phyloP scores from a whole-genome alignment of 441 rosid genomes.

The Kokia cookei region DNA sequence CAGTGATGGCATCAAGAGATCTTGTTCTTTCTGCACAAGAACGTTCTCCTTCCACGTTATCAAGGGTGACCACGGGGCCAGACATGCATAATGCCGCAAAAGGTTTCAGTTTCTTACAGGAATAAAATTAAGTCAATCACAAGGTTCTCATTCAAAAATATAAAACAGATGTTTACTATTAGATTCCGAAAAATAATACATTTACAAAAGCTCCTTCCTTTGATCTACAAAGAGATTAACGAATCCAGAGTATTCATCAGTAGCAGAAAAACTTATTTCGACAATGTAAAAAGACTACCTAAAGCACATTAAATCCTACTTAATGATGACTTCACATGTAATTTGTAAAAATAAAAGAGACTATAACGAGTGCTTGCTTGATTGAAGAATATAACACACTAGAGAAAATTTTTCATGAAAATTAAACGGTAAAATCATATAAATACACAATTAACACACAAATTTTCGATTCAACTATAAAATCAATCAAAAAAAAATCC shows the following conservation, averaged over 20 bases:
- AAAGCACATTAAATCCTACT: not conserved
- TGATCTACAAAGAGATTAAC: constrained; percentile 14
- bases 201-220: constrained; percentile 8
- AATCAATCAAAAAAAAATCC: not conserved
- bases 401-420: not conserved
- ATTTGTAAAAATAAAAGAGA: not conserved
- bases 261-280: constrained; percentile 8
- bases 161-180: constrained; percentile 17
- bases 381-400: no score
- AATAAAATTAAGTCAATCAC: constrained; percentile 11
- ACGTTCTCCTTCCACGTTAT: constrained; percentile 37
- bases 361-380: not conserved
- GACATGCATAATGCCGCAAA: constrained; percentile 80
- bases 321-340: not conserved
- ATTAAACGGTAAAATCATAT: not conserved
- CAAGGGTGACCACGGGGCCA: constrained; percentile 51
- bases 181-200: constrained; percentile 11
- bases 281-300: constrained; percentile 10
- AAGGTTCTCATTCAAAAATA: constrained; percentile 19
- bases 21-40: constrained; percentile 62
- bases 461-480: not conserved
- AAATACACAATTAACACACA: not conserved
- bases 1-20: constrained; percentile 53
- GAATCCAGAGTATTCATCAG: constrained; percentile 12
- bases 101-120: constrained; percentile 28